Percentiles rank a stretch among this genome's conserved stretches.
phyloP scores from a whole-genome alignment of 2,329 filamentous ascomycete species.

The Trichoderma koningii region DNA sequence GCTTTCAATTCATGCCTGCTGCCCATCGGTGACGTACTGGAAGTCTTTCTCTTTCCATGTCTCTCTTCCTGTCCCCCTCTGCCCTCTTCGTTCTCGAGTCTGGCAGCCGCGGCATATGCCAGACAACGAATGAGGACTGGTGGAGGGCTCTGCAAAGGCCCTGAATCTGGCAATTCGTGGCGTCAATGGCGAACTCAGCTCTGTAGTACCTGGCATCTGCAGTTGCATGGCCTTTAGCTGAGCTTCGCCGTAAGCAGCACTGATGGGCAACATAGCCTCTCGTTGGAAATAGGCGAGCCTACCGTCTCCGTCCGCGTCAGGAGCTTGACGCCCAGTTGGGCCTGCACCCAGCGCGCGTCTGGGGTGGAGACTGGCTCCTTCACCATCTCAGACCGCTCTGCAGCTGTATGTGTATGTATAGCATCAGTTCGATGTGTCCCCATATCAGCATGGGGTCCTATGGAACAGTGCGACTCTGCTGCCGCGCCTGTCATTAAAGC shows the following conservation, averaged over 20 bases:
- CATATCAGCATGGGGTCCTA: slow-evolving; percentile 3
- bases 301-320: slow-evolving; percentile 12
- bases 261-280: background rate
- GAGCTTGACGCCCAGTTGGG: slow-evolving; percentile 25
- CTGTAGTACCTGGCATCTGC: background rate
- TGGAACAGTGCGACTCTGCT: slow-evolving; percentile 22
- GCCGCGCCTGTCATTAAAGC: slow-evolving; percentile 16
- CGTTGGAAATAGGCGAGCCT: background rate
- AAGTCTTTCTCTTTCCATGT: background rate
- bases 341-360: slow-evolving; percentile 20
- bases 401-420: slow-evolving; percentile 17
- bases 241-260: slow-evolving; percentile 15
- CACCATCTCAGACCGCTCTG: slow-evolving; percentile 25
- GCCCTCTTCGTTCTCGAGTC: background rate
- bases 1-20: slow-evolving; percentile 21
- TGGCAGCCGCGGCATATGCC: background rate
- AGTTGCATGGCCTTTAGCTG: background rate
- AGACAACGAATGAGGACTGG: background rate
- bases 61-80: too few species aligned
- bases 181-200: slow-evolving; percentile 7
- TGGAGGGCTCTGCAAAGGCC: slow-evolving; percentile 4
- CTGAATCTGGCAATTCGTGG: slow-evolving; percentile 13
- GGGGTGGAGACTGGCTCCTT: slow-evolving; percentile 25
- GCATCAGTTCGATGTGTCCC: slow-evolving; percentile 22
- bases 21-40: slow-evolving; percentile 25